Conservation (phyloP, 331 rosid genomes). For the Quercus phellos region DNA sequence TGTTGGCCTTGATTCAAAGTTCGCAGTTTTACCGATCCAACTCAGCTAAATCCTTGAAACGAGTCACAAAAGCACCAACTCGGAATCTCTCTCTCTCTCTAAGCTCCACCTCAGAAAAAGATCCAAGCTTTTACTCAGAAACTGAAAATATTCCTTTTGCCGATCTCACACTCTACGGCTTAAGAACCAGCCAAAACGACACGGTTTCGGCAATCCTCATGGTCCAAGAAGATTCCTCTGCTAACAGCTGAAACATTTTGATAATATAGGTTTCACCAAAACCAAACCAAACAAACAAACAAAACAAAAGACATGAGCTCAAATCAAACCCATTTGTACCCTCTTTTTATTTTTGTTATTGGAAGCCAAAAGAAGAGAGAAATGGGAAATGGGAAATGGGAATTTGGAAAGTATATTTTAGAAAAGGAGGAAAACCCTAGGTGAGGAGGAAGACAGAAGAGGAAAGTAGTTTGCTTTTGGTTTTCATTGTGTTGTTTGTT, state of each 20-base stretch:
- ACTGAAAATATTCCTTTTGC: not conserved
- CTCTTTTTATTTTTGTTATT: not conserved
- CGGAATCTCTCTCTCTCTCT: not conserved
- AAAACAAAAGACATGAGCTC: not conserved
- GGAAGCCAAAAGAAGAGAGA: not conserved
- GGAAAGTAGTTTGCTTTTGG: slow-evolving; percentile 16
- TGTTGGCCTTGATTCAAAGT: too few species aligned
- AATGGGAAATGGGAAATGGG: not conserved
- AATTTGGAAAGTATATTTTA: not conserved
- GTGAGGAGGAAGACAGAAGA: not conserved
- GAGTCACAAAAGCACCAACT: not conserved
- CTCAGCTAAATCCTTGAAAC: slow-evolving; percentile 21
- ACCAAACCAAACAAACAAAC: slow-evolving; percentile 11
- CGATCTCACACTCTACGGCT: slow-evolving; percentile 19
- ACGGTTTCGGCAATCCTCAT: slow-evolving; percentile 46
- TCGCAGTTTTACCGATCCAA: slow-evolving; percentile 2
- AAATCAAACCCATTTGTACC: not conserved
- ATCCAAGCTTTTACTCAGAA: slow-evolving; percentile 17
- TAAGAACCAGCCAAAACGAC: slow-evolving; percentile 31
- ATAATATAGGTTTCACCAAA: slow-evolving; percentile 13
- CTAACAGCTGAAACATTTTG: slow-evolving; percentile 32
- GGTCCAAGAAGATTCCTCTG: slow-evolving; percentile 13
- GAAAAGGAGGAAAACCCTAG: slow-evolving; percentile 16
- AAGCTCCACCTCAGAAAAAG: not conserved
- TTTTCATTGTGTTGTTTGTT: too few species aligned